Evolutionary conservation across 2,329 filamentous ascomycete genomes (phyloP), one percentile per base, ranked within the genome.

Genomic region (Phialophora chinensis): DNA sequence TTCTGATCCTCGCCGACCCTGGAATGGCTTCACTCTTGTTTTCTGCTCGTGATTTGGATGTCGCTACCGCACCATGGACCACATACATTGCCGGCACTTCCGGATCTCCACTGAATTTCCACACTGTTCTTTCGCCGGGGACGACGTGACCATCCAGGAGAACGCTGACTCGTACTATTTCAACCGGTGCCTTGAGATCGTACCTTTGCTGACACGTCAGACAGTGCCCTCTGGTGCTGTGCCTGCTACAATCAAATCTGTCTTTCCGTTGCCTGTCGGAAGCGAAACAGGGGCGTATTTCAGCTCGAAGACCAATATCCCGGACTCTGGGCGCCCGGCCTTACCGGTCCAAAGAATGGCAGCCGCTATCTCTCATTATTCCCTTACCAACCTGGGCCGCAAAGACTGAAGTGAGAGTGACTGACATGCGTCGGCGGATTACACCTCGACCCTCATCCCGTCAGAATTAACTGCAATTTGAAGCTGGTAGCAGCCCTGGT

Each of bases 21-120:
- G 63, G 58, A 55, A 55, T 57, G 56, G 62, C 23, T 33, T 17
- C 23, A 55, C 38, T 11, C 1, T 31, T 31, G 35, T 7, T 44
- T 44, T 44, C 38, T 44, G 38, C 23, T 55, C 52, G 49, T 23
- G 49, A 52, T 27, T 17, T 11, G 49, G 49, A 52, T 27, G 23
- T 56, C 54, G 29, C 33, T 56, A 44, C 14, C 38, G 14, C 38
- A 44, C 1, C 38, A 44, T 44, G 38, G 38, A 44, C 12, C 17
- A 20, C 38, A n/a, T 7, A 44, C 17, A 44, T n/a, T n/a, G 38
- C 38, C 17, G 17, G 17, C 17, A 44, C 38, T 44, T 44, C 38
- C 17, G 38, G 38, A 44, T 44, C 38, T 44, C 2, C 38, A 44
- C n/a, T 44, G 38, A 44, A n/a, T 4, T 44, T 44, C 17, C 38